phyloP scores from a whole-genome alignment of 495 filamentous ascomycete species.

The Trichoderma asperelloides region DNA sequence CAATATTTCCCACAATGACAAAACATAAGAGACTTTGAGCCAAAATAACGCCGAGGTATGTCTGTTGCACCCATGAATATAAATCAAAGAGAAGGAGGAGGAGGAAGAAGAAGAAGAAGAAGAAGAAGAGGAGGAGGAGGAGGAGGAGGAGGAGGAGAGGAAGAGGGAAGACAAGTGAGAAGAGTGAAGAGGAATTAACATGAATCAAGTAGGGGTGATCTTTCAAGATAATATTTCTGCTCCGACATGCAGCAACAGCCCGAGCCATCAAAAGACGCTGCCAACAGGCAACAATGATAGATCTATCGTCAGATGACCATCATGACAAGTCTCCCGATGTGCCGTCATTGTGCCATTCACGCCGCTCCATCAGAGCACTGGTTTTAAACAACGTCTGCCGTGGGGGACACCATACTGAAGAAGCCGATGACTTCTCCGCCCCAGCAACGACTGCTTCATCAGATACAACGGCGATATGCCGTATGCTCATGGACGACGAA shows the following conservation, averaged over 20 bases:
- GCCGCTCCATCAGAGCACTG: background rate
- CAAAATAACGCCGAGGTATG: too few species aligned
- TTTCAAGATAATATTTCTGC: background rate
- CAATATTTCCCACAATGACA: too few species aligned
- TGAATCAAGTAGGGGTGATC: background rate
- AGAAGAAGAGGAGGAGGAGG: background rate
- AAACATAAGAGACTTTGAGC: too few species aligned
- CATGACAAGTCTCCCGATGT: background rate
- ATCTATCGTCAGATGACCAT: background rate
- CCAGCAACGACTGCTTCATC: too few species aligned
- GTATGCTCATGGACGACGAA: background rate
- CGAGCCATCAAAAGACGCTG: background rate
- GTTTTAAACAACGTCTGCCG: background rate
- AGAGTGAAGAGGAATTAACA: background rate
- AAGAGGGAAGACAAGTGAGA: background rate
- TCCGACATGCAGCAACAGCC: background rate
- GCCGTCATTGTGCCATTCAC: background rate
- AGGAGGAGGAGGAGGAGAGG: background rate
- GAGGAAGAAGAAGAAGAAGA: background rate
- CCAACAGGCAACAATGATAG: background rate
- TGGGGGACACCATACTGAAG: background rate
- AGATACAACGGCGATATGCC: background rate
- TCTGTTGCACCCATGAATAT: too few species aligned
- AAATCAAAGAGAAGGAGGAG: background rate
- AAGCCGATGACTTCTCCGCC: background rate